These are phyloP conservation scores for Alternaria triticina DNA, from an alignment of 2,329 filamentous ascomycete species.

Conservation along the genomic window DNA sequence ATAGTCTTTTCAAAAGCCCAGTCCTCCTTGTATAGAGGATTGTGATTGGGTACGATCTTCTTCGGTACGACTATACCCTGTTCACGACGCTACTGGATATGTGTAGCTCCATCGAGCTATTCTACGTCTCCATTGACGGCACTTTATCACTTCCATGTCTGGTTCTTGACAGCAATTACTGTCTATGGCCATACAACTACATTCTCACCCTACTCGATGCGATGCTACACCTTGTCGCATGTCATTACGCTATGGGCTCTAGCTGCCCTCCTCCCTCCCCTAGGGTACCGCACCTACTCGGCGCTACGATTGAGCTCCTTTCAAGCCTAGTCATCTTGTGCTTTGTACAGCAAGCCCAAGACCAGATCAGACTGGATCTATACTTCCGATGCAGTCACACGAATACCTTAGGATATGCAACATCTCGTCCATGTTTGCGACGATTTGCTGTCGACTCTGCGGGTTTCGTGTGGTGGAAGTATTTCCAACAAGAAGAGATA, in stretches of 20 bases:
- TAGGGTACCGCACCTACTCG: constrained; percentile 22
- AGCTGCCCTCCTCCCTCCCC: constrained; percentile 32
- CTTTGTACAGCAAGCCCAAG: constrained; percentile 11
- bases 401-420: background rate
- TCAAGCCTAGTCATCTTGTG: constrained; percentile 42
- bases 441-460: background rate
- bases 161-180: constrained; percentile 1
- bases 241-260: constrained; percentile 10
- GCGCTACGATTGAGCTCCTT: constrained; percentile 33
- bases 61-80: constrained; percentile 15
- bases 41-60: constrained; percentile 14
- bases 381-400: background rate
- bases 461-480: background rate
- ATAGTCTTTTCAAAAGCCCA: constrained; percentile 29
- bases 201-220: constrained; percentile 2
- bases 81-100: constrained; percentile 18
- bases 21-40: constrained; percentile 27
- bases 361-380: constrained; percentile 39
- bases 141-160: background rate
- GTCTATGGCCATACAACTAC: background rate
- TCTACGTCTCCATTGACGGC: background rate
- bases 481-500: constrained; percentile 28
- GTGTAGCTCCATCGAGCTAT: constrained; percentile 8
- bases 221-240: constrained; percentile 2
- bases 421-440: background rate